phyloP scores from a whole-genome alignment of 371 early-diverging fungal species.

The Mucor circinelloides region DNA sequence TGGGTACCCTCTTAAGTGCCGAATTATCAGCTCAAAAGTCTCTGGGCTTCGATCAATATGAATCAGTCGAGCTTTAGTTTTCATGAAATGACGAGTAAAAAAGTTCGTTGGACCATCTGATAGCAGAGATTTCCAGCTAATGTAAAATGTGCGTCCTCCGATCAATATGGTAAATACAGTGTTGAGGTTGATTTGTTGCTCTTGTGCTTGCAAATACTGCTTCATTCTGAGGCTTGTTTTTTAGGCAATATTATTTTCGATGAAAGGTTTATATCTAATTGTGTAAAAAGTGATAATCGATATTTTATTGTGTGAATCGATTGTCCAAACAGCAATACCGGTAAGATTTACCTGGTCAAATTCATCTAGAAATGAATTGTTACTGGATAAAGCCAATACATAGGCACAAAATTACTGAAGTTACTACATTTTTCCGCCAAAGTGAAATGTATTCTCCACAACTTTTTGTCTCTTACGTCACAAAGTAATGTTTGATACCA shows the following conservation, averaged over 20 bases:
- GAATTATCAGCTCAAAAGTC: slow-evolving; percentile 54
- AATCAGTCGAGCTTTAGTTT: slow-evolving; percentile 39
- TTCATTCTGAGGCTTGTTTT: neutral
- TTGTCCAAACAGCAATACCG: no score
- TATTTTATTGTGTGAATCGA: no score
- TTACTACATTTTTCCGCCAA: no score
- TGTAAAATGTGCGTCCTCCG: slow-evolving; percentile 34
- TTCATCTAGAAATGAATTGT: no score
- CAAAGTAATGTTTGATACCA: no score
- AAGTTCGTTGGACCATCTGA: slow-evolving; percentile 55
- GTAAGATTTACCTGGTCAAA: no score
- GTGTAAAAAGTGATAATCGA: no score
- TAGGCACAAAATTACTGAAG: no score
- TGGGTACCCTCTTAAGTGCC: slow-evolving; percentile 63
- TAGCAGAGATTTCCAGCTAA: slow-evolving; percentile 47
- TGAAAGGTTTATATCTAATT: neutral
- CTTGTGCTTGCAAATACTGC: neutral
- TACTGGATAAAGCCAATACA: no score
- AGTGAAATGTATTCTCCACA: no score
- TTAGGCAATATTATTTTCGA: neutral
- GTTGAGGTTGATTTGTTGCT: slow-evolving; percentile 19
- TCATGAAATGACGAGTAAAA: slow-evolving; percentile 36
- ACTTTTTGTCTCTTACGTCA: no score
- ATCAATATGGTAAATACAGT: slow-evolving; percentile 44
- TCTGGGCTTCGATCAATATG: slow-evolving; percentile 61